Evolutionary conservation across 2,329 filamentous ascomycete genomes (phyloP).

Genomic region (Passalora sequoiae): DNA sequence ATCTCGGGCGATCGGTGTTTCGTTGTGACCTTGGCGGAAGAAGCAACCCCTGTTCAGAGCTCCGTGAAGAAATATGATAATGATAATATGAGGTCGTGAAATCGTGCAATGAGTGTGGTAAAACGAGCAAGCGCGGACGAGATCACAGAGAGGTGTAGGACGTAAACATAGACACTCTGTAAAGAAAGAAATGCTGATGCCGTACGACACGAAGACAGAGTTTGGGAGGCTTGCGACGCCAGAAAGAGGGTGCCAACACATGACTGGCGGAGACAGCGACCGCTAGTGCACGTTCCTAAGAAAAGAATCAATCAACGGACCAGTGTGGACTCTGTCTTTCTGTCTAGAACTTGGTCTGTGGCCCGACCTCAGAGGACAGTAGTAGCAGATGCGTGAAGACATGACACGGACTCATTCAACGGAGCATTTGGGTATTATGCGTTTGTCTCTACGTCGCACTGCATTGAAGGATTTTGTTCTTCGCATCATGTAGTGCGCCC

Average conservation of each 20-base stretch:
- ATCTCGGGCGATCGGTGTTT: constrained; percentile 10
- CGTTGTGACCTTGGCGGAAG: constrained; percentile 4
- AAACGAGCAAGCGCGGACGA: constrained; percentile 3
- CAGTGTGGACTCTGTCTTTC: constrained; percentile 3
- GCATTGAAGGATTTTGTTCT: too few relatives aligned
- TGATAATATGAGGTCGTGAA: constrained; percentile 1
- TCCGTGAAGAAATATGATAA: constrained; percentile 3
- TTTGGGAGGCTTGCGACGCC: constrained; percentile 4
- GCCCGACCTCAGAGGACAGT: background rate
- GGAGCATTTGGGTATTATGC: too few relatives aligned
- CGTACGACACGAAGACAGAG: constrained; percentile 9
- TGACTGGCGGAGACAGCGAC: constrained; percentile 18
- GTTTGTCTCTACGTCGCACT: too few relatives aligned
- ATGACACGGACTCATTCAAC: background rate
- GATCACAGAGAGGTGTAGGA: constrained; percentile 1
- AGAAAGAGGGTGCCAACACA: constrained; percentile 6
- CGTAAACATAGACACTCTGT: background rate
- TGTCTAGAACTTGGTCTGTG: constrained; percentile 8
- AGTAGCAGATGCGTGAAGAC: background rate
- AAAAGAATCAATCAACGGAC: too few relatives aligned
- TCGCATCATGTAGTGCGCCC: too few relatives aligned
- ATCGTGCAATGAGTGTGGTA: background rate
- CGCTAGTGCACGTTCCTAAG: constrained; percentile 9
- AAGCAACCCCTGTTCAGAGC: constrained; percentile 9
- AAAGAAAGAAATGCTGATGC: constrained; percentile 14